Base-by-base conservation (phyloP, 805 yeast species). In the Saturnispora halmiae region DNA sequence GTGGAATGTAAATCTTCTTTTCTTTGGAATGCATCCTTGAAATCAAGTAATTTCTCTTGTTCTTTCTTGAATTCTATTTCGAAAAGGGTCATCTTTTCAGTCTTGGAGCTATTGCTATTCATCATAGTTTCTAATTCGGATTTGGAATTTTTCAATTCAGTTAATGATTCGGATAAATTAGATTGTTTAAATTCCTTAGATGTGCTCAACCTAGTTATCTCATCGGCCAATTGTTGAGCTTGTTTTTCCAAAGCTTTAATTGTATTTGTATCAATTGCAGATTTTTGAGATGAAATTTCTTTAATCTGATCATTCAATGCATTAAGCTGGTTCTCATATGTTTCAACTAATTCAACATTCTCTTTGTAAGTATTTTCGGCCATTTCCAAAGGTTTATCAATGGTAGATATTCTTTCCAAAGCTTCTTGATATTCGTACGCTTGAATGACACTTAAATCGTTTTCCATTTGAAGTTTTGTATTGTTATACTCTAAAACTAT, bases 401-500 rank as follows among this genome's bases (percentile, higher is more conserved):
- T 34, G n/a, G 35, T 38, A 13, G 38, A 25, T 7, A 42, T 36
- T 3, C 31, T 64, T 32, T 73, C 24, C n/a, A 29, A 11, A 7
- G 44, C 36, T 2, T 30, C 62, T 36, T 73, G 69, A 33, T 38
- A 46, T 26, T 30, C 44, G 26, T 34, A 42, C 1, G 47, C 46
- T n/a, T 39, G 34, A 18, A 44, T 30, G 3, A 44, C 40, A 16
- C 38, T 43, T 2, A 31, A 8, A 15, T 37, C 30, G 15, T 46
- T 42, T 25, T 46, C 50, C 35, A 28, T 44, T 35, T 46, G 46
- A 10, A 31, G 25, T 10, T 34, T 19, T n/a, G 27, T 40, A 43
- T 82, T 86, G 62, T 90, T 96, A 58, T 72, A 88, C 54, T 90
- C 96, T 27, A 87, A 59, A 53, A 82, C 88, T 21, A 77, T 67